Evolutionary conservation across 2,329 filamentous ascomycete genomes (phyloP).

Genomic region (Cadophora gregata): DNA sequence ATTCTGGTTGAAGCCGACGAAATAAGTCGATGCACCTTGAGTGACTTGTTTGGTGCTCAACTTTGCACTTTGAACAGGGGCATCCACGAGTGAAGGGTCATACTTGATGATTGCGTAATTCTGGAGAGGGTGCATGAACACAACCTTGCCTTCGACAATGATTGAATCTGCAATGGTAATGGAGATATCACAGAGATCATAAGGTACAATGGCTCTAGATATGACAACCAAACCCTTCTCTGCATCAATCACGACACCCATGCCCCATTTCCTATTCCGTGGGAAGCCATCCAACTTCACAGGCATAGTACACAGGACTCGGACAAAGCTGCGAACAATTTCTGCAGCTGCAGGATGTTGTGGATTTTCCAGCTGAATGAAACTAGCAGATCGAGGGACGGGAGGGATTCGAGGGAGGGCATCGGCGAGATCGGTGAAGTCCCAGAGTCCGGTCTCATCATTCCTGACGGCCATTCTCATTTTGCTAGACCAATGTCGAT

Average conservation of each 20-base stretch:
- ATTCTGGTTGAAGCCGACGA: slow-evolving; percentile 98
- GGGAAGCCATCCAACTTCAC: slow-evolving; percentile 98
- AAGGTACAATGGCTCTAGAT: slow-evolving; percentile 91
- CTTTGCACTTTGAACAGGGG: slow-evolving; percentile 87
- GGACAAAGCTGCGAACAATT: slow-evolving; percentile 92
- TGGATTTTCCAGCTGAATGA: slow-evolving; percentile 89
- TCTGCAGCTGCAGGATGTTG: slow-evolving; percentile 90
- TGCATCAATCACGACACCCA: slow-evolving; percentile 96
- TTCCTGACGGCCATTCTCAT: slow-evolving; percentile 94
- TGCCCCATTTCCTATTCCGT: slow-evolving; percentile 90
- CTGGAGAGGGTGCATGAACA: slow-evolving; percentile 95
- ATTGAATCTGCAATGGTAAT: slow-evolving; percentile 97
- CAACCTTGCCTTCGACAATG: slow-evolving; percentile 89
- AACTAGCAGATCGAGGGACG: slow-evolving; percentile 79
- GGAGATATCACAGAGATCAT: slow-evolving; percentile 95
- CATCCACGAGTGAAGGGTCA: slow-evolving; percentile 90
- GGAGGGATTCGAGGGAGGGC: slow-evolving; percentile 77
- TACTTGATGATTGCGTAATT: slow-evolving; percentile 98
- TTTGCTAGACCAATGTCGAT: slow-evolving; percentile 94
- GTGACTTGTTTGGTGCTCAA: slow-evolving; percentile 83
- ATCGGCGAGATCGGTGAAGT: slow-evolving; percentile 86
- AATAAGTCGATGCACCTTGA: slow-evolving; percentile 92
- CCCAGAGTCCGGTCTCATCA: slow-evolving; percentile 89
- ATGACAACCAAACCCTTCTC: slow-evolving; percentile 95
- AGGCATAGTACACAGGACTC: slow-evolving; percentile 90